Percentiles rank a stretch among this genome's conserved stretches.
These are phyloP conservation scores for Phanerodontia chrysosporium DNA, from an alignment of 768 basidiomycete genomes.

Conservation along the genomic window DNA sequence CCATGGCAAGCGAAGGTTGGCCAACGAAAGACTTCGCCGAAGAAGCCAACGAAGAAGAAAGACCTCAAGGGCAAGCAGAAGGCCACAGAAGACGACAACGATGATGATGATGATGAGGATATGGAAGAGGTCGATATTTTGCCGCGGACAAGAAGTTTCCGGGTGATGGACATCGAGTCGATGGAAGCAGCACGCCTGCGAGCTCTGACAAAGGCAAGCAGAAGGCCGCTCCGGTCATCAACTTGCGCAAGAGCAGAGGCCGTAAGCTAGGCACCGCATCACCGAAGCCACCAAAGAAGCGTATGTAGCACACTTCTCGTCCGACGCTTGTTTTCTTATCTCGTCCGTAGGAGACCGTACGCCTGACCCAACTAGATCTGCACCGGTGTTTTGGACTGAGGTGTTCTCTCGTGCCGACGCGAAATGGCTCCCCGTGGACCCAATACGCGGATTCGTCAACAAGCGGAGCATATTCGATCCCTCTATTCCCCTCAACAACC, in stretches of 20 bases:
- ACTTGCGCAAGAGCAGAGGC: constrained; percentile 53
- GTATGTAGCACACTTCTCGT: not conserved
- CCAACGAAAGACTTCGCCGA: constrained; percentile 46
- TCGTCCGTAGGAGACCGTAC: constrained; percentile 9
- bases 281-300: constrained; percentile 11
- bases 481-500: constrained; percentile 29
- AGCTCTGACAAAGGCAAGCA: constrained; percentile 52
- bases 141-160: constrained; percentile 24
- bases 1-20: constrained; percentile 78
- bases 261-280: constrained; percentile 34
- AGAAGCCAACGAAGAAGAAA: constrained; percentile 23
- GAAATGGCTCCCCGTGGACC: constrained; percentile 92
- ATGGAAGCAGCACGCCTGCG: constrained; percentile 25
- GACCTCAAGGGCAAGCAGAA: constrained; percentile 36
- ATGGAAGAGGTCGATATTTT: constrained; percentile 34
- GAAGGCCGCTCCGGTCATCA: constrained; percentile 51
- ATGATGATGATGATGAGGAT: constrained; percentile 36
- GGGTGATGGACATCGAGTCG: constrained; percentile 39
- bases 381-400: constrained; percentile 96
- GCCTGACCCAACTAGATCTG: constrained; percentile 55
- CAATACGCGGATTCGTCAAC: constrained; percentile 75
- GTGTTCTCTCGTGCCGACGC: constrained; percentile 90
- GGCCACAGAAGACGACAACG: constrained; percentile 27
- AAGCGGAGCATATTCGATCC: constrained; percentile 82
- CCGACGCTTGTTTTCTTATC: not conserved